phyloP scores from a whole-genome alignment of 371 early-diverging fungal species.

The Syncephalastrum racemosum region DNA sequence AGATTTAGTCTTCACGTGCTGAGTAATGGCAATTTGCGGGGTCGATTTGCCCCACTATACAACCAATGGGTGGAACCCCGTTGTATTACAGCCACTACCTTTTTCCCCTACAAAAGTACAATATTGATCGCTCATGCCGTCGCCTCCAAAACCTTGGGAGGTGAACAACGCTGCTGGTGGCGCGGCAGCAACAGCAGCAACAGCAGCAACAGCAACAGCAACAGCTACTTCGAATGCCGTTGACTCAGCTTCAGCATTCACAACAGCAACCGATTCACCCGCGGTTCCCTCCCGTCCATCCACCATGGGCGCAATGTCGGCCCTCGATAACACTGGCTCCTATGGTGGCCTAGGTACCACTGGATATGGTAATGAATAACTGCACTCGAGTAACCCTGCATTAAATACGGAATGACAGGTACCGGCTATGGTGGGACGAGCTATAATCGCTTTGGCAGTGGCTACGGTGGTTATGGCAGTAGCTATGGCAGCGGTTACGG shows the following conservation, averaged over 20 bases:
- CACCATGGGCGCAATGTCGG: constrained; percentile 12
- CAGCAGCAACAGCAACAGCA: constrained; percentile 23
- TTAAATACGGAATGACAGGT: constrained; percentile 1
- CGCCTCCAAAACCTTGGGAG: constrained; percentile 24
- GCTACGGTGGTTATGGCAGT: constrained; percentile 33
- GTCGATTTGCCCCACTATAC: too few species aligned
- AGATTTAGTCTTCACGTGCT: too few species aligned
- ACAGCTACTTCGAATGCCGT: neutral
- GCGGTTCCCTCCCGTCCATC: constrained; percentile 32
- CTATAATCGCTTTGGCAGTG: constrained; percentile 30
- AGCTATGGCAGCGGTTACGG: constrained; percentile 39
- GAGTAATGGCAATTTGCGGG: too few species aligned
- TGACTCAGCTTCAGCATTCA: constrained; percentile 20
- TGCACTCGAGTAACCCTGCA: constrained; percentile 4
- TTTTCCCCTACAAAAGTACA: too few species aligned
- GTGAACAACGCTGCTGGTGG: constrained; percentile 12
- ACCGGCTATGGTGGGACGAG: constrained; percentile 12
- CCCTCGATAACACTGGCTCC: neutral
- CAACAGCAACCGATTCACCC: constrained; percentile 23
- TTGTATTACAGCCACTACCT: too few species aligned
- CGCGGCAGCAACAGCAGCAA: constrained; percentile 28
- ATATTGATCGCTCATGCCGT: constrained; percentile 10
- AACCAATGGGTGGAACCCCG: too few species aligned
- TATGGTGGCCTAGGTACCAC: constrained; percentile 20
- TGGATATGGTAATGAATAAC: constrained; percentile 15